Conservation (phyloP, 148 eudicot species). For the Rheum nobile region DNA sequence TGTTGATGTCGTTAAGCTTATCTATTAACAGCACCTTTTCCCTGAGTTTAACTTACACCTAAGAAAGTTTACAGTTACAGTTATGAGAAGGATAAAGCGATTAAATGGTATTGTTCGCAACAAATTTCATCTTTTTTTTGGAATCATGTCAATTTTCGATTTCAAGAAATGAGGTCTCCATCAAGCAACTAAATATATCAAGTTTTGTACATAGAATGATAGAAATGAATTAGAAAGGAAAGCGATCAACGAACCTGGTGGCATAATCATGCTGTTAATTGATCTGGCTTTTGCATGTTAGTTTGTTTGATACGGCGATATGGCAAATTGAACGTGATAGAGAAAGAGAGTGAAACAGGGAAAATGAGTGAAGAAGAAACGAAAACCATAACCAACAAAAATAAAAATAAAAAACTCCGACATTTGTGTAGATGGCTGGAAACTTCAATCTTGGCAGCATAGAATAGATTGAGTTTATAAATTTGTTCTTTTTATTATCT, state of each 20-base stretch:
- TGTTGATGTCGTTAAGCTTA: not conserved
- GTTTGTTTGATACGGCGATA: not conserved
- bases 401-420: not conserved
- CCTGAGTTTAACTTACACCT: not conserved
- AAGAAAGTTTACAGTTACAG: too few relatives aligned
- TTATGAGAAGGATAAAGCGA: too few relatives aligned
- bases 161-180: too few relatives aligned
- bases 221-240: not conserved
- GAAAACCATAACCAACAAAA: not conserved
- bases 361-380: not conserved
- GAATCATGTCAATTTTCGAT: too few relatives aligned
- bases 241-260: not conserved
- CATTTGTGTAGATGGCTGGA: not conserved
- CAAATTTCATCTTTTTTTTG: too few relatives aligned
- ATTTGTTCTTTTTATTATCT: too few relatives aligned
- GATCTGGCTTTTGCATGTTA: not conserved
- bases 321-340: not conserved
- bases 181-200: too few relatives aligned
- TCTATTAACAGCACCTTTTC: not conserved
- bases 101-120: too few relatives aligned
- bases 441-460: not conserved
- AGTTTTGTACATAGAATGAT: too few relatives aligned
- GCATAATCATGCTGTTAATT: not conserved
- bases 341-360: not conserved
- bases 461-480: too few relatives aligned